A percentile compares a stretch with the other conserved stretches of the same genome.
These are phyloP conservation scores for Cenococcum geophilum DNA, from an alignment of 495 filamentous ascomycete species.

Conservation along the genomic window DNA sequence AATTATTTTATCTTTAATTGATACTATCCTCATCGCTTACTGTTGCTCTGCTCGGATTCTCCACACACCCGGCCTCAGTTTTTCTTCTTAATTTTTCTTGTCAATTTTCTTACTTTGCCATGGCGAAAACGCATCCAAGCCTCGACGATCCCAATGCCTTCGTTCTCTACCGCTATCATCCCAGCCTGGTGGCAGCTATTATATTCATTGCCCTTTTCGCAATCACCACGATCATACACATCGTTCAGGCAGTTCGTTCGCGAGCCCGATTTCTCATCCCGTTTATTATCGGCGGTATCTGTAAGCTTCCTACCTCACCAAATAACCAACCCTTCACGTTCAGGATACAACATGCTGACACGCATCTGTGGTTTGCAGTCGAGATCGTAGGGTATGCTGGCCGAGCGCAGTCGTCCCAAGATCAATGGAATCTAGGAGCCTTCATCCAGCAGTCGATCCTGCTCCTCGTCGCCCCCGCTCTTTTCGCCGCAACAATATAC, in stretches of 20 bases:
- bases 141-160: not conserved
- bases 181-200: not conserved
- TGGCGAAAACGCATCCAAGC: not conserved
- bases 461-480: constrained; percentile 33
- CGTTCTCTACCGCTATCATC: constrained; percentile 3
- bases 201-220: constrained; percentile 4
- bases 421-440: constrained; percentile 20
- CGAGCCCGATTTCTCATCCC: constrained; percentile 50
- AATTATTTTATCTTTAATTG: too few species aligned
- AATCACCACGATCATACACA: not conserved
- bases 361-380: not conserved
- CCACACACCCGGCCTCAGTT: too few species aligned
- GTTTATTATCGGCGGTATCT: constrained; percentile 47
- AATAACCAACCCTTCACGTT: too few species aligned
- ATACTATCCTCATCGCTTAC: too few species aligned
- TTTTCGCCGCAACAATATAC: constrained; percentile 39
- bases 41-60: too few species aligned
- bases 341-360: too few species aligned
- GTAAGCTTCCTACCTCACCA: constrained; percentile 36
- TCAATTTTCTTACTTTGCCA: not conserved
- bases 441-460: constrained; percentile 36
- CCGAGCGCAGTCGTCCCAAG: constrained; percentile 17
- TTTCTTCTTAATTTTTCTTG: too few species aligned
- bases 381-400: constrained; percentile 25
- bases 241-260: constrained; percentile 16